These are phyloP conservation scores for Botrytis elliptica DNA, from an alignment of 2,329 filamentous ascomycete genomes.

Conservation along the genomic window DNA sequence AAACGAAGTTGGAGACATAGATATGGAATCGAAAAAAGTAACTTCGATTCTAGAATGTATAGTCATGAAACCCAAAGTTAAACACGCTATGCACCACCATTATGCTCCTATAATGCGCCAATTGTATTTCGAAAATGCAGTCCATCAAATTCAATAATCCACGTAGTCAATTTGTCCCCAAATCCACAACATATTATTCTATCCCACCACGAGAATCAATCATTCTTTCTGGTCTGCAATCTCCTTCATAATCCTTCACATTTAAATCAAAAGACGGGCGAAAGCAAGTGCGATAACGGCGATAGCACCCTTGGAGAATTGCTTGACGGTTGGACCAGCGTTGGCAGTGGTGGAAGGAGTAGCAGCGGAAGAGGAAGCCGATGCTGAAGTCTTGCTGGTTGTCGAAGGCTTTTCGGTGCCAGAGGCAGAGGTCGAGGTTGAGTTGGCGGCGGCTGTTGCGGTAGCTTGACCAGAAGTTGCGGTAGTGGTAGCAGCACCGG, in stretches of 20 bases:
- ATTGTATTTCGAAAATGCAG: slow-evolving; percentile 2
- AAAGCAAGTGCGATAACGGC: slow-evolving; percentile 20
- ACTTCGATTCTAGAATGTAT: neutral
- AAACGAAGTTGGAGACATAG: neutral
- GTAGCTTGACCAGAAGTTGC: neutral
- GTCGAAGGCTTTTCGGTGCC: neutral
- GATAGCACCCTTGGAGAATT: slow-evolving; percentile 19
- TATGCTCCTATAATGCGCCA: slow-evolving; percentile 9
- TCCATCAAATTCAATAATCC: neutral
- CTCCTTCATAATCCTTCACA: neutral
- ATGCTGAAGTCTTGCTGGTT: slow-evolving; percentile 3
- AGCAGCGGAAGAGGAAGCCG: neutral
- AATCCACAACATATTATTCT: slow-evolving; percentile 1
- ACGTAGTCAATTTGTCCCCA: slow-evolving; percentile 7
- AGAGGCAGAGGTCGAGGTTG: neutral
- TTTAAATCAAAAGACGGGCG: slow-evolving; percentile 9
- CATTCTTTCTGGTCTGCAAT: neutral
- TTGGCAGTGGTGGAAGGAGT: slow-evolving; percentile 10
- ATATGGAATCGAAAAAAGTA: neutral
- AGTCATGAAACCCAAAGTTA: slow-evolving; percentile 8
- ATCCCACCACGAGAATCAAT: neutral
- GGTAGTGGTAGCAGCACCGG: neutral
- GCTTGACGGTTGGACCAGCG: slow-evolving; percentile 10
- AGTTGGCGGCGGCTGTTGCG: neutral
- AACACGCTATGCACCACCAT: slow-evolving; percentile 17